Conservation (phyloP, 306 rosid genomes). For the Citrullus amarus region DNA sequence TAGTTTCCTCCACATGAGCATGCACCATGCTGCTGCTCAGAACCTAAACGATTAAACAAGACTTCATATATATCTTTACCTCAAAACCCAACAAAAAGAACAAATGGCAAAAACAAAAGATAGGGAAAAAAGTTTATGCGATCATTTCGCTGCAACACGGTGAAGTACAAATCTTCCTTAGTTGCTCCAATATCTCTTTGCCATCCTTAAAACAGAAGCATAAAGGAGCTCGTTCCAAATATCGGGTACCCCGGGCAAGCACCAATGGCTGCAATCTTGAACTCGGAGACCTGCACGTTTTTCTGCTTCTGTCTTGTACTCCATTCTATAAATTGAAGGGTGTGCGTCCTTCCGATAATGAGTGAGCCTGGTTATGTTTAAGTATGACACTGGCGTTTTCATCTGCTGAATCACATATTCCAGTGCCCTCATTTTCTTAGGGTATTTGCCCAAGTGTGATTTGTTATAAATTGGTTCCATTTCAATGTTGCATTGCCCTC, state of each 20-base stretch:
- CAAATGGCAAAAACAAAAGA: neutral
- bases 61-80: neutral
- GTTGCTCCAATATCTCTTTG: constrained; percentile 14
- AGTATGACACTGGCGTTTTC: constrained; percentile 57
- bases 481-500: constrained; percentile 84
- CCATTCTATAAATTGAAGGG: constrained; percentile 62
- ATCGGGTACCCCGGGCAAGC: constrained; percentile 61
- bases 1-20: neutral
- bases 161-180: constrained; percentile 3
- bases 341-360: constrained; percentile 86
- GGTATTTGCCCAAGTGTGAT: constrained; percentile 41
- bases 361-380: constrained; percentile 79
- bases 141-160: neutral
- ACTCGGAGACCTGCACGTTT: constrained; percentile 20
- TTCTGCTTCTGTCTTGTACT: constrained; percentile 28
- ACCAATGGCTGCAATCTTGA: constrained; percentile 68
- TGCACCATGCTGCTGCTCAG: neutral
- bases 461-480: constrained; percentile 55
- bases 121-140: neutral
- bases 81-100: neutral
- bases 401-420: constrained; percentile 48
- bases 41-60: neutral
- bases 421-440: constrained; percentile 76
- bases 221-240: constrained; percentile 50
- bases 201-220: constrained; percentile 27